These are phyloP conservation scores for Syzygium aromaticum DNA, from an alignment of 345 rosid genomes.

Conservation along the genomic window DNA sequence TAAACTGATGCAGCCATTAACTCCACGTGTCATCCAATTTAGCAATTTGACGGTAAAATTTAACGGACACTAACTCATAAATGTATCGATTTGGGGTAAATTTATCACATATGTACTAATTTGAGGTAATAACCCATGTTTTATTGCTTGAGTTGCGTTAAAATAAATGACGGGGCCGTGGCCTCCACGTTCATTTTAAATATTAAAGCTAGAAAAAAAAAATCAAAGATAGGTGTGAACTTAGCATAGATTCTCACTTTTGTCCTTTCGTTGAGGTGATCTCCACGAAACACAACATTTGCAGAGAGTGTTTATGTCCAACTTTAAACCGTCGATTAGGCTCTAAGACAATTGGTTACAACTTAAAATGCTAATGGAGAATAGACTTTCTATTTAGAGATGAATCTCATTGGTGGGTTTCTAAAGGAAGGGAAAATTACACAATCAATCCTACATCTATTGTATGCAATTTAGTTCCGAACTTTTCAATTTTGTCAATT, in stretches of 20 bases:
- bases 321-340: not conserved
- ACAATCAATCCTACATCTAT: not conserved
- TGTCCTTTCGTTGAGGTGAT: not conserved
- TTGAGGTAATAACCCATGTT: too few species aligned
- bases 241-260: not conserved
- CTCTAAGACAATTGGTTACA: too few species aligned
- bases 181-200: not conserved
- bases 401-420: not conserved
- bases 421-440: too few species aligned
- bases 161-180: not conserved
- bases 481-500: too few species aligned
- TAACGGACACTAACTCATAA: too few species aligned
- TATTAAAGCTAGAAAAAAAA: not conserved
- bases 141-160: not conserved
- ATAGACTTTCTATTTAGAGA: not conserved
- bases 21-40: too few species aligned
- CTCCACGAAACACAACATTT: not conserved
- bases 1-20: too few species aligned
- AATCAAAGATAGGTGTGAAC: not conserved
- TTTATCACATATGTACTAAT: too few species aligned
- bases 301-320: not conserved
- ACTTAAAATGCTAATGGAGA: too few species aligned
- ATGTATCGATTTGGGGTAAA: too few species aligned
- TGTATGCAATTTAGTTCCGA: fast-evolving
- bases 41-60: too few species aligned